These are phyloP conservation scores for Monosporozyma yasuniensis DNA, from an alignment of 805 yeast genomes.

Conservation along the genomic window DNA sequence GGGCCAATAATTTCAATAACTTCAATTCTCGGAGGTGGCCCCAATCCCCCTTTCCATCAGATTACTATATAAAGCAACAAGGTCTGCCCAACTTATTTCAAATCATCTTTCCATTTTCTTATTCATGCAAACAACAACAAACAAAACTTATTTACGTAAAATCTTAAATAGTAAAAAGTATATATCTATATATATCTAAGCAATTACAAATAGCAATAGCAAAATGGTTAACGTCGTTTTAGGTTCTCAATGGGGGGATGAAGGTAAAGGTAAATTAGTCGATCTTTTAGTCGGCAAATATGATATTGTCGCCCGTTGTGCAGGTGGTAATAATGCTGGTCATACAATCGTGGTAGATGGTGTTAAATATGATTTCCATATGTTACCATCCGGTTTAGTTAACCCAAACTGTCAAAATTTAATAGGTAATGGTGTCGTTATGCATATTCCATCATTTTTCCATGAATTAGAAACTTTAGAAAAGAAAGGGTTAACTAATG, in stretches of 20 bases:
- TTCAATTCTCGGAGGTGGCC: too few species aligned
- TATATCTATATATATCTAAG: neutral
- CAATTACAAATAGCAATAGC: too few species aligned
- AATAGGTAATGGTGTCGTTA: constrained; percentile 93
- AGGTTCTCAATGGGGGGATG: constrained; percentile 99
- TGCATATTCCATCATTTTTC: constrained; percentile 90
- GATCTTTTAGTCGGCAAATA: constrained; percentile 90
- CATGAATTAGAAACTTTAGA: constrained; percentile 75
- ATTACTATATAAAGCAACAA: neutral
- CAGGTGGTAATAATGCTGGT: constrained; percentile 99
- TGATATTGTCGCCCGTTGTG: constrained; percentile 96
- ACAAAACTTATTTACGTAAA: neutral
- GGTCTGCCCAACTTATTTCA: neutral
- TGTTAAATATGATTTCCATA: constrained; percentile 92
- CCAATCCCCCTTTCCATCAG: too few species aligned
- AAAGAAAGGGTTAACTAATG: constrained; percentile 58
- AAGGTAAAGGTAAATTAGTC: constrained; percentile 97
- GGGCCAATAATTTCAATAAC: too few species aligned
- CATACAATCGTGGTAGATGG: constrained; percentile 93
- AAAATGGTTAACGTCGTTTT: constrained; percentile 63
- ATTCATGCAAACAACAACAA: neutral
- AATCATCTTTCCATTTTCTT: too few species aligned
- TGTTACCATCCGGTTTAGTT: constrained; percentile 97
- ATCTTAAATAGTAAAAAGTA: too few species aligned
- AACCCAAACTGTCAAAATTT: constrained; percentile 85